phyloP scores from a whole-genome alignment of 495 filamentous ascomycete species.

The Hamigera avellanea region DNA sequence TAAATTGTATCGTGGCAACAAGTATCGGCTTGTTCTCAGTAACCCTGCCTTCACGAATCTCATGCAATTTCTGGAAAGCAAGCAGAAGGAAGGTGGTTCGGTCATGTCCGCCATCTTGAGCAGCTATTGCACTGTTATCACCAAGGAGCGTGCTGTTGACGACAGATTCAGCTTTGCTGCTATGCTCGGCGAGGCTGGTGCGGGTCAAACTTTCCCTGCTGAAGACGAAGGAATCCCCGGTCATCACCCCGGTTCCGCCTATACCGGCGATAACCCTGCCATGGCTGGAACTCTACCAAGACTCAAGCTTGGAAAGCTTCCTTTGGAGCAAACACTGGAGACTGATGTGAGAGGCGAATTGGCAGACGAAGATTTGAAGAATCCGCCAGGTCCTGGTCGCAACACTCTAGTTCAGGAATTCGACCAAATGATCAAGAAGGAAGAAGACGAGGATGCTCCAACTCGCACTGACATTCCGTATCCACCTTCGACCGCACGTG shows the following conservation, averaged over 20 bases:
- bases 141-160: constrained; percentile 61
- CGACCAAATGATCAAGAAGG: constrained; percentile 79
- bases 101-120: constrained; percentile 67
- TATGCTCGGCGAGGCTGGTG: constrained; percentile 51
- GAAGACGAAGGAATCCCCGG: constrained; percentile 92
- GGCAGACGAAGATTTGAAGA: constrained; percentile 61
- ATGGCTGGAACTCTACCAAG: constrained; percentile 39
- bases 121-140: constrained; percentile 58
- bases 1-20: constrained; percentile 69
- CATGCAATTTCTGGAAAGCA: constrained; percentile 77
- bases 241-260: constrained; percentile 73
- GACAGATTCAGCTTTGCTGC: constrained; percentile 72
- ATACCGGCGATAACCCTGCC: constrained; percentile 52
- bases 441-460: constrained; percentile 76
- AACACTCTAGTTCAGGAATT: constrained; percentile 63
- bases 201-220: constrained; percentile 56
- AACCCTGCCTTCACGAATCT: constrained; percentile 66
- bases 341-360: constrained; percentile 75
- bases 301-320: constrained; percentile 67
- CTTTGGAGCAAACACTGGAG: constrained; percentile 66
- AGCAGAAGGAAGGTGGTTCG: constrained; percentile 64
- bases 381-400: constrained; percentile 54
- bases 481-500: constrained; percentile 73
- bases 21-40: constrained; percentile 80
- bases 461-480: constrained; percentile 66